These are phyloP conservation scores for Aspergillus ochraceoroseus DNA, from an alignment of 2,329 filamentous ascomycete genomes.

Conservation along the genomic window DNA sequence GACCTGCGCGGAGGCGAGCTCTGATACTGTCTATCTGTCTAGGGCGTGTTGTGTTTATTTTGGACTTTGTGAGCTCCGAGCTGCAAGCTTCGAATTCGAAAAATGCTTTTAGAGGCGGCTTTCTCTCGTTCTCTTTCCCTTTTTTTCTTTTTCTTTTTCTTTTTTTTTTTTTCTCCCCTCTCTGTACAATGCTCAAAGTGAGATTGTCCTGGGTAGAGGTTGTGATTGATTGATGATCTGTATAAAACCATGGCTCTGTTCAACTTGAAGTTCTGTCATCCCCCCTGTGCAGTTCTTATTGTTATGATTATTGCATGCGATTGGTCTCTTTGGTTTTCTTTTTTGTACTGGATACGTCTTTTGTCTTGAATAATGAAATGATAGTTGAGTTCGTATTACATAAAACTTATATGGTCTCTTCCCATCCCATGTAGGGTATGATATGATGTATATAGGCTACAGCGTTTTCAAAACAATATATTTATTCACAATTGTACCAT, in stretches of 20 bases:
- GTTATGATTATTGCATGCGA: too few relatives aligned
- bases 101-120: too few relatives aligned
- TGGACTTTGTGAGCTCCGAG: too few relatives aligned
- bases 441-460: too few relatives aligned
- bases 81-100: too few relatives aligned
- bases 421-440: background rate
- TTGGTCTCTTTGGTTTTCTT: too few relatives aligned
- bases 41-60: too few relatives aligned
- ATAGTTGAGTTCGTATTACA: background rate
- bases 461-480: too few relatives aligned
- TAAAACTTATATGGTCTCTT: background rate
- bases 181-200: conserved; percentile 1
- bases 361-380: background rate
- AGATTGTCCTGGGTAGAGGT: background rate
- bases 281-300: background rate
- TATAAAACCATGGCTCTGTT: background rate
- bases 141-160: background rate
- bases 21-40: conserved; percentile 3
- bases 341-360: too few relatives aligned
- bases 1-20: conserved; percentile 13
- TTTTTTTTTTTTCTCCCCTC: background rate
- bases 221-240: background rate
- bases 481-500: too few relatives aligned
- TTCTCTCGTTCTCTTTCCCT: too few relatives aligned
- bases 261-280: too few relatives aligned